Conservation (phyloP, 805 yeast species). For the Candida suzukii region DNA sequence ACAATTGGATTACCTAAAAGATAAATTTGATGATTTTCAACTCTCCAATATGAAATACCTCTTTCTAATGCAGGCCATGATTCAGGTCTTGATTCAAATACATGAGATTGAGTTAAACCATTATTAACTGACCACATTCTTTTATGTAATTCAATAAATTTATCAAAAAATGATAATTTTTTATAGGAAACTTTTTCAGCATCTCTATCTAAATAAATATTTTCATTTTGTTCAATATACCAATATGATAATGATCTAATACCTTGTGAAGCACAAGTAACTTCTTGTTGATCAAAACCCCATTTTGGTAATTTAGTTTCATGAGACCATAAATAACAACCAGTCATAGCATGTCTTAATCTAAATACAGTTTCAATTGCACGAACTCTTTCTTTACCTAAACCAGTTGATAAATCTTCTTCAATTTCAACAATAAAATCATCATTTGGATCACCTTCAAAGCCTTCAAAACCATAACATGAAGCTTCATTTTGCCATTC, state of each 20-base stretch:
- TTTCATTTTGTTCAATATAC: constrained; percentile 68
- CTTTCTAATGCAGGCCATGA: constrained; percentile 71
- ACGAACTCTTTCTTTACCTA: constrained; percentile 47
- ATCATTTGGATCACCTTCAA: constrained; percentile 78
- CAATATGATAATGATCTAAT: constrained; percentile 52
- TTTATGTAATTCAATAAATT: constrained; percentile 58
- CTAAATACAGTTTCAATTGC: constrained; percentile 68
- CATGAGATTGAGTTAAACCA: constrained; percentile 62
- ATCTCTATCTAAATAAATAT: constrained; percentile 33
- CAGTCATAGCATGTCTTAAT: constrained; percentile 73
- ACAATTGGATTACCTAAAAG: constrained; percentile 71
- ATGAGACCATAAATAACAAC: constrained; percentile 71
- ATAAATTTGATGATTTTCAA: constrained; percentile 48
- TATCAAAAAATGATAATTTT: constrained; percentile 45
- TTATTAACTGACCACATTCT: constrained; percentile 75
- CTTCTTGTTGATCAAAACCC: constrained; percentile 84
- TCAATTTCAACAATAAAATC: constrained; percentile 75
- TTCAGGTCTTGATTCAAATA: constrained; percentile 63
- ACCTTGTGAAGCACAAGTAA: constrained; percentile 72
- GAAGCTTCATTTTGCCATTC: constrained; percentile 86
- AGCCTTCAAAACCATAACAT: constrained; percentile 70
- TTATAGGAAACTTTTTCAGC: constrained; percentile 49
- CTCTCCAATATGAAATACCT: constrained; percentile 80
- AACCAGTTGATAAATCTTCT: constrained; percentile 40
- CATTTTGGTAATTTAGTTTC: constrained; percentile 71